A percentile compares a stretch with the other conserved stretches of the same genome.
These are phyloP conservation scores for Phytophthora capsici DNA, from an alignment of 352 stramenopile species.

Conservation along the genomic window DNA sequence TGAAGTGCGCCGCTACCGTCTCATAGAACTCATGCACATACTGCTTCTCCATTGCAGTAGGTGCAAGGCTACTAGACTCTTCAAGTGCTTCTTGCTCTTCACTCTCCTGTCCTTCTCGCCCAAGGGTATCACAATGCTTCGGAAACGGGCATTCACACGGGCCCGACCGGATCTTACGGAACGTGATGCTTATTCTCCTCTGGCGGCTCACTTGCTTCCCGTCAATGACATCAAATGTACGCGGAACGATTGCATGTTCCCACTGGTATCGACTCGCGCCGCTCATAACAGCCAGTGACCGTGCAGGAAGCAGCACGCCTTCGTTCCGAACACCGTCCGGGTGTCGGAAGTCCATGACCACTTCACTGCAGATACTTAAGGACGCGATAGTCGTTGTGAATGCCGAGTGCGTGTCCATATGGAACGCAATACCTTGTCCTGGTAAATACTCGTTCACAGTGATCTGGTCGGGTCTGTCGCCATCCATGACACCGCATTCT, in stretches of 20 bases:
- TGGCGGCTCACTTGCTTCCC: conserved; percentile 62
- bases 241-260: conserved; percentile 87
- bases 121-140: conserved; percentile 65
- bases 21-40: conserved; percentile 91
- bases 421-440: conserved; percentile 87
- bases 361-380: conserved; percentile 78
- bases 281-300: conserved; percentile 87
- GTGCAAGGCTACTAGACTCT: conserved; percentile 32
- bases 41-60: conserved; percentile 77
- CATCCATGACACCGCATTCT: conserved; percentile 59
- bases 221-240: conserved; percentile 88
- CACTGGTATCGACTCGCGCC: conserved; percentile 86
- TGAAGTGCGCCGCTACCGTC: conserved; percentile 83
- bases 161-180: conserved; percentile 81
- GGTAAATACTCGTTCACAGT: conserved; percentile 92
- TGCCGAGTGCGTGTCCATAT: conserved; percentile 90
- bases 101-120: conserved; percentile 23
- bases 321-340: conserved; percentile 59
- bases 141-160: conserved; percentile 76
- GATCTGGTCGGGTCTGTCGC: conserved; percentile 71
- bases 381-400: conserved; percentile 87
- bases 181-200: conserved; percentile 87
- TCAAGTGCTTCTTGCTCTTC: conserved; percentile 3
- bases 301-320: conserved; percentile 68
- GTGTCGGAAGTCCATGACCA: conserved; percentile 88